Percentiles rank a stretch among this genome's conserved stretches.
phyloP scores from a whole-genome alignment of 805 yeast genomes.

The Crinitomyces ghanaensis region DNA sequence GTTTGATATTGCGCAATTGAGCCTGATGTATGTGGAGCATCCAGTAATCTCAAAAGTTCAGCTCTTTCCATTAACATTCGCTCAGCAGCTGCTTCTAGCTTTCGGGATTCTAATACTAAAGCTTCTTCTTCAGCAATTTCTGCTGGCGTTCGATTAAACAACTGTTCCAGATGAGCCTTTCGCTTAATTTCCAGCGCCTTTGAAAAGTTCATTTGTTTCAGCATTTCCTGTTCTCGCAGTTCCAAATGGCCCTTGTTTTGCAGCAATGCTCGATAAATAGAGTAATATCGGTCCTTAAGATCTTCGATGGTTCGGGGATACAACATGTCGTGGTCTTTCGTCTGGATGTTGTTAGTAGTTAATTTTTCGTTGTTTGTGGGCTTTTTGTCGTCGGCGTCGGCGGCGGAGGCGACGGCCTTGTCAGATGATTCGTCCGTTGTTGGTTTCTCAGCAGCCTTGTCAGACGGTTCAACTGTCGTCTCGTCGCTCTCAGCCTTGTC shows the following conservation, averaged over 20 bases:
- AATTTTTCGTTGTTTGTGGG: slow-evolving; percentile 1
- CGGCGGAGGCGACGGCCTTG: slow-evolving; percentile 2
- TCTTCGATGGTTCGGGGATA: slow-evolving; percentile 54
- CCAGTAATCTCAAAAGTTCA: slow-evolving; percentile 63
- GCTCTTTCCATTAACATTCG: slow-evolving; percentile 77
- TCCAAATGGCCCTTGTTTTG: slow-evolving; percentile 22
- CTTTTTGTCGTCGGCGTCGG: slow-evolving; percentile 2
- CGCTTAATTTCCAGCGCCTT: slow-evolving; percentile 65
- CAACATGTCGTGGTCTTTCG: slow-evolving; percentile 2
- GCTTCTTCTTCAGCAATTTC: slow-evolving; percentile 98
- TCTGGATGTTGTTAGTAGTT: background rate
- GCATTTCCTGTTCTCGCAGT: slow-evolving; percentile 39
- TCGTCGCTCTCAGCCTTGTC: slow-evolving; percentile 1
- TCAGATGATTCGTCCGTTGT: no score
- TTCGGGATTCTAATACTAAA: slow-evolving; percentile 79
- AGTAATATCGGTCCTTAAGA: slow-evolving; percentile 69
- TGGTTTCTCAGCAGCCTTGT: background rate
- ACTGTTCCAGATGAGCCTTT: slow-evolving; percentile 64
- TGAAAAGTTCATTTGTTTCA: slow-evolving; percentile 57
- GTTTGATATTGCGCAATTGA: slow-evolving; percentile 66
- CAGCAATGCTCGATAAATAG: slow-evolving; percentile 48
- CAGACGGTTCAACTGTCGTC: background rate
- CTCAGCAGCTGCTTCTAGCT: slow-evolving; percentile 86
- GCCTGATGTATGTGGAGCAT: slow-evolving; percentile 70
- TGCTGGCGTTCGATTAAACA: slow-evolving; percentile 79